Evolutionary conservation across 2,329 filamentous ascomycete genomes (phyloP), one percentile per base, ranked within the genome.

Genomic region (Xylariaceae sp.): DNA sequence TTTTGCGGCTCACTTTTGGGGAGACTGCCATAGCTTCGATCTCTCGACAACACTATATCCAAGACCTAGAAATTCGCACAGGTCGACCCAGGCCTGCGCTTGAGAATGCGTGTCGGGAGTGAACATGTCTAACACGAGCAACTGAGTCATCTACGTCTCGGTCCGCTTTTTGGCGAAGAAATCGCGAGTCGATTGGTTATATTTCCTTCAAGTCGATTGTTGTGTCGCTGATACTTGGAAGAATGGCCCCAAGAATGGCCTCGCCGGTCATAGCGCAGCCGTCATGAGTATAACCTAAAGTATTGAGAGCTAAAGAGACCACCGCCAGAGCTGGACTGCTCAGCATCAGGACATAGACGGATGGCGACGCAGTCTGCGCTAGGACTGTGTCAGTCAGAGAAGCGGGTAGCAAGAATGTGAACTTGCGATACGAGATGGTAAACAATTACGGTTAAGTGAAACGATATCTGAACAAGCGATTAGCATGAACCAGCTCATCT

Each of bases 1-100:
- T n/a, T n/a, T n/a, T n/a, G n/a, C n/a, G n/a, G n/a, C n/a, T 10
- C 22, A 22, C 32, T 47, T 54, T 9, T 49, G 19, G 9, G 61
- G 61, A 39, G 62, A 61, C 15, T 45, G 55, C 61, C 59, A 62
- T 45, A 62, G 43, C 19, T 54, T 56, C 31, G 60, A 30, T 39
- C 60, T 56, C 49, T 64, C 61, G 1, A 62, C 61, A 22, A 58
- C 51, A 27, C 60, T 64, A 35, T 64, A 62, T 2, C 60, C 61
- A 35, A 64, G 45, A 2, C 61, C 61, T 30, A 62, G 31, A 47
- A 62, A 64, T 12, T 61, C 53, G 52, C 57, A 63, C 3, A 64
- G 54, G 22, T 46, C 30, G 11, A 62, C 60, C 61, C 60, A 64
- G 12, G 55, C 59, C 39, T 62, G 55, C 1, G 59, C 60, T 48